Conservation (phyloP, 139 green algal genomes). For the Chlorella sorokiniana region DNA sequence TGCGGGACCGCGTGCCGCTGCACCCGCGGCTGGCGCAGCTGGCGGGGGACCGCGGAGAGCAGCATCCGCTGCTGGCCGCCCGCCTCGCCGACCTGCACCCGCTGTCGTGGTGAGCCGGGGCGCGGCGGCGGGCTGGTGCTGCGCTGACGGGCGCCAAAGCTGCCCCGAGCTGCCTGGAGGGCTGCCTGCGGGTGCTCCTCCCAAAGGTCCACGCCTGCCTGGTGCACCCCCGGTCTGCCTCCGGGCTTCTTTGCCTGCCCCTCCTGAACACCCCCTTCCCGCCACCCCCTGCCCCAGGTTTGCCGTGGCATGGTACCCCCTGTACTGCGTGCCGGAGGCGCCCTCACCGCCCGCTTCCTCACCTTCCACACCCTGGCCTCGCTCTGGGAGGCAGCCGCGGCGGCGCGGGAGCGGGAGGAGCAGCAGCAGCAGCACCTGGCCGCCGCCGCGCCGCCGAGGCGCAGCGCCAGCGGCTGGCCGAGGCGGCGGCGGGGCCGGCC, state of each 20-base stretch:
- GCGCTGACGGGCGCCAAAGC: neutral
- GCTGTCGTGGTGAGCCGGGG: slow-evolving; percentile 65
- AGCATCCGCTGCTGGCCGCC: slow-evolving; percentile 49
- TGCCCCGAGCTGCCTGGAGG: neutral
- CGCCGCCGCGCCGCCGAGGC: neutral
- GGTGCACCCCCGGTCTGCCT: too few species aligned
- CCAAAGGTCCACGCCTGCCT: too few species aligned
- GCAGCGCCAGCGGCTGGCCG: neutral
- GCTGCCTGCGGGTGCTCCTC: neutral
- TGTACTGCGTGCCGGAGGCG: slow-evolving; percentile 87
- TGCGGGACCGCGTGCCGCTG: slow-evolving; percentile 72
- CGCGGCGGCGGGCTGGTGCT: neutral
- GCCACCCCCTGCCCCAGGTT: slow-evolving; percentile 49
- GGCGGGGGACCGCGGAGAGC: neutral
- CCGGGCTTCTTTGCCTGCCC: neutral
- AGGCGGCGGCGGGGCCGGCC: neutral
- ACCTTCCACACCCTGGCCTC: slow-evolving; percentile 78
- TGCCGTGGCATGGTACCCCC: slow-evolving; percentile 85
- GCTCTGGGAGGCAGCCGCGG: slow-evolving; percentile 39
- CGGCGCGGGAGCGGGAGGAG: neutral
- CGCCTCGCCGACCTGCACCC: slow-evolving; percentile 76
- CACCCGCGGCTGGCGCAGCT: slow-evolving; percentile 63
- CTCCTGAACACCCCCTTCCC: neutral
- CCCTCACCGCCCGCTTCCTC: slow-evolving; percentile 84
- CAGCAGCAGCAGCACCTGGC: neutral